Base-by-base conservation (phyloP, 2,329 filamentous ascomycete genomes). In the Aspergillus spinulosporus region DNA sequence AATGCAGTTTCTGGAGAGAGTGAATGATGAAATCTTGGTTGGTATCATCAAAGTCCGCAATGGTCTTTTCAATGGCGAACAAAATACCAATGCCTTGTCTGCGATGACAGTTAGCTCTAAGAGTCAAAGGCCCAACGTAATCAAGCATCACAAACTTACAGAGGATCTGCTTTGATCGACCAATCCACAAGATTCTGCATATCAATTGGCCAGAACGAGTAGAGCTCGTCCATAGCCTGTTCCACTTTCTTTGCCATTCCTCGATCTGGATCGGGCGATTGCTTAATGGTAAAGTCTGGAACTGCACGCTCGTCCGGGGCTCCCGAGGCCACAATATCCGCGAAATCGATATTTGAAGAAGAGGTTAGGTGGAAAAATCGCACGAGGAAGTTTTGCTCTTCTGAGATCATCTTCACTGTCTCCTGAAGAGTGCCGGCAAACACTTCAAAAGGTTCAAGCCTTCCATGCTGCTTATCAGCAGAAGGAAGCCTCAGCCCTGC, bases 351-450 rank as follows among this genome's bases (percentile, higher is more conserved):
- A 36, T 86, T 87, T 66, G 92, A 88, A 29, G 93, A 80, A 1
- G 91, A 95, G n/a, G 88, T 90, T 28, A 94, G 85, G 66, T 97
- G 93, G 82, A 97, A 97, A 72, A 97, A 94, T 64, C 96, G 91
- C n/a, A 96, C 87, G 48, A 97, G 81, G 69, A 97, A 99, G 70
- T 97, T 97, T 72, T 99, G 93, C 74, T 99, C 94, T 72, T 93
- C 92, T 64, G 91, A 87, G 57, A 97, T 86, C 54, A 96, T 81
- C 4, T 88, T 90, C 44, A 92, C 77, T 61, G 94, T 84, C 66
- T 97, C 91, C 56, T 94, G 88, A 59, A 97, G 76, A 9, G 90
- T 85, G 37, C 86, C 87, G 0, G 85, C 81, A 72, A 97, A 96
- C 2, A 90, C 85, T 72, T 96, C 92, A 64, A 87, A 93, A 0